Percentiles rank a stretch among this genome's conserved stretches.
Conservation (phyloP, 1,284 basidiomycete genomes). For the Schizopora paradoxa region DNA sequence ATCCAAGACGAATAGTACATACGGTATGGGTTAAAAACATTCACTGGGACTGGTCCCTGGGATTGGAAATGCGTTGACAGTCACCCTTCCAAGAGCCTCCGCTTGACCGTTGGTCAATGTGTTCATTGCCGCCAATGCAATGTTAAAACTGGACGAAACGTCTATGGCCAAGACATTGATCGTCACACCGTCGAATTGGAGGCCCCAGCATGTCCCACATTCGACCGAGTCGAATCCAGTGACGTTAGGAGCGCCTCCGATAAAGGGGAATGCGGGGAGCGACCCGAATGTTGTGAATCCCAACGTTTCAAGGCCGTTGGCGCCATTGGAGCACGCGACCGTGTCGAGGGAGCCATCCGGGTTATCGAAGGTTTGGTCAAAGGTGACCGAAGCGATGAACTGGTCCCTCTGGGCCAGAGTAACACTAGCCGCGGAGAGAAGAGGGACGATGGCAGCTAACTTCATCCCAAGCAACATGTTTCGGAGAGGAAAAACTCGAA, state of each 20-base stretch:
- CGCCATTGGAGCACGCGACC: conserved; percentile 31
- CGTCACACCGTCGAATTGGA: conserved; percentile 25
- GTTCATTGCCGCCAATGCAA: conserved; percentile 31
- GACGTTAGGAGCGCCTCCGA: conserved; percentile 30
- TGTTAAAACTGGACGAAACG: conserved; percentile 28
- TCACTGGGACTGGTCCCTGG: too few relatives aligned
- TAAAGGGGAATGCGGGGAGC: conserved; percentile 28
- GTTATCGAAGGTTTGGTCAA: conserved; percentile 30
- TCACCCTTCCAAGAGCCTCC: conserved; percentile 21
- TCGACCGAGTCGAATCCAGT: conserved; percentile 24
- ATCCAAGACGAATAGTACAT: too few relatives aligned
- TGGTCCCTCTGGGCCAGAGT: too few relatives aligned
- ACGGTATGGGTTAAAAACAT: too few relatives aligned
- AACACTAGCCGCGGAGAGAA: too few relatives aligned
- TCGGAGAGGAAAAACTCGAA: too few relatives aligned
- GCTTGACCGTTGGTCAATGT: conserved; percentile 27
- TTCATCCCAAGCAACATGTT: too few relatives aligned
- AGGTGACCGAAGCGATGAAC: too few relatives aligned
- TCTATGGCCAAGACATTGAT: conserved; percentile 32
- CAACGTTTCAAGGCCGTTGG: conserved; percentile 26
- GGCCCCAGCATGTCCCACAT: conserved; percentile 32
- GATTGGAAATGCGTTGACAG: conserved; percentile 19
- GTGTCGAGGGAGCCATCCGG: conserved; percentile 20
- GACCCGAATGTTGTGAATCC: conserved; percentile 28
- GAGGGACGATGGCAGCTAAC: too few relatives aligned